Evolutionary conservation across 164 flowering plant genomes (phyloP).

Genomic region (Vitis labrusca): DNA sequence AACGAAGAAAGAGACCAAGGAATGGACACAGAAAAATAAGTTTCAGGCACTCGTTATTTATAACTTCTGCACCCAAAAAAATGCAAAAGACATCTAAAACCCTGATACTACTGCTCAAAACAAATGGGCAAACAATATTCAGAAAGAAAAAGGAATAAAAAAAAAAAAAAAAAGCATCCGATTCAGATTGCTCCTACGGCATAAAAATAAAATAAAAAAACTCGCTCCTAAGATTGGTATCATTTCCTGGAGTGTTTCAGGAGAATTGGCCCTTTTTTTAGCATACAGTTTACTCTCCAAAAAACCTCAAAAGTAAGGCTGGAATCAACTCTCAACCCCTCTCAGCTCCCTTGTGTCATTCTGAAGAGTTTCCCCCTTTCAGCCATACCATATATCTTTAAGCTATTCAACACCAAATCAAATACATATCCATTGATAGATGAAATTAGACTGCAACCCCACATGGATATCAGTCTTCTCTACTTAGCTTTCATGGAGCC

Average conservation of each 20-base stretch:
- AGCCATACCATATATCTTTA: no score
- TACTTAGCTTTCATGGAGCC: no score
- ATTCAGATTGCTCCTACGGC: conserved; percentile 24
- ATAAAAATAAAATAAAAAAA: neutral
- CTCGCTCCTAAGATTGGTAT: conserved; percentile 12
- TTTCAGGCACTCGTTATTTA: conserved; percentile 18
- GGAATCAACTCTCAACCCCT: conserved; percentile 5
- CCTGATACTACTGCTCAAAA: neutral
- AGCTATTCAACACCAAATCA: no score
- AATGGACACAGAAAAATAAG: neutral
- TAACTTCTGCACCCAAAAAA: conserved; percentile 2
- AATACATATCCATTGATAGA: no score
- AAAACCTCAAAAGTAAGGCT: neutral
- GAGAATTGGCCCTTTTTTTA: conserved; percentile 1
- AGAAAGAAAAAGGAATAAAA: neutral
- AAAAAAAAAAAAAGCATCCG: conserved; percentile 27
- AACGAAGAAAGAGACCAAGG: neutral
- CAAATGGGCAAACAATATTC: neutral
- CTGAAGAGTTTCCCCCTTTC: neutral
- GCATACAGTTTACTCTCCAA: no score
- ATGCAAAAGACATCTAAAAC: neutral
- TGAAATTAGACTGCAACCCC: no score
- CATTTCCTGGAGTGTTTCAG: neutral
- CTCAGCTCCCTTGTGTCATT: neutral
- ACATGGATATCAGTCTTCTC: no score